Evolutionary conservation across 2,329 filamentous ascomycete genomes (phyloP).

Genomic region (Phaeosphaeria sp.): DNA sequence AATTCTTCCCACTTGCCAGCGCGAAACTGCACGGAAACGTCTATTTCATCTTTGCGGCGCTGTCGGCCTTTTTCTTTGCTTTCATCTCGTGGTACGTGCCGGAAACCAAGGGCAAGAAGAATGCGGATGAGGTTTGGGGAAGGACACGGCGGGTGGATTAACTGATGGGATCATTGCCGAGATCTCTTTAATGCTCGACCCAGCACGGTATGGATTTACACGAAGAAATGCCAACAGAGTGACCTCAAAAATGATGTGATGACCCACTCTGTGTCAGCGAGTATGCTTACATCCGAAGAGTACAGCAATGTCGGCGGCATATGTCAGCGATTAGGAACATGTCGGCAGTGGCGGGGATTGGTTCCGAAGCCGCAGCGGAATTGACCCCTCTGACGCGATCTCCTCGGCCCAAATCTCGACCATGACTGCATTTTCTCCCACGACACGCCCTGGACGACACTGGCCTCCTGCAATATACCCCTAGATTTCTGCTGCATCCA

Average conservation of each 20-base stretch:
- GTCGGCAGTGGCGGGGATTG: neutral
- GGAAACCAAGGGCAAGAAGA: conserved; percentile 85
- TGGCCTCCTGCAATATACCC: neutral
- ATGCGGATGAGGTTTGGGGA: conserved; percentile 91
- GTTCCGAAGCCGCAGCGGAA: neutral
- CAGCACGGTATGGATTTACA: neutral
- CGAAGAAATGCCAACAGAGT: neutral
- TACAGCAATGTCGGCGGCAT: neutral
- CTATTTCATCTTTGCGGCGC: conserved; percentile 86
- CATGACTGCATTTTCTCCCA: neutral
- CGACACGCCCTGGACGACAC: neutral
- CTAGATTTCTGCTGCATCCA: neutral
- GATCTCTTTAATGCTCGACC: neutral
- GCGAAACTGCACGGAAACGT: conserved; percentile 80
- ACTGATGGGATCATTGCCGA: neutral
- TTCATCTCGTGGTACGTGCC: conserved; percentile 81
- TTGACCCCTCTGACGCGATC: neutral
- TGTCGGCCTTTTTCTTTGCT: conserved; percentile 71
- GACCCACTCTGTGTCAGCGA: neutral
- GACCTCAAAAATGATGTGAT: neutral
- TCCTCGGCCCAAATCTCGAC: neutral
- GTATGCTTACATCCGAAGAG: neutral
- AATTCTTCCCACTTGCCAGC: conserved; percentile 92
- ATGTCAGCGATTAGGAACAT: neutral
- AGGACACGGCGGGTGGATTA: conserved; percentile 55